A percentile compares a stretch with the other conserved stretches of the same genome.
phyloP scores from a whole-genome alignment of 75 land plant species.

The Selaginella moellendorffii region DNA sequence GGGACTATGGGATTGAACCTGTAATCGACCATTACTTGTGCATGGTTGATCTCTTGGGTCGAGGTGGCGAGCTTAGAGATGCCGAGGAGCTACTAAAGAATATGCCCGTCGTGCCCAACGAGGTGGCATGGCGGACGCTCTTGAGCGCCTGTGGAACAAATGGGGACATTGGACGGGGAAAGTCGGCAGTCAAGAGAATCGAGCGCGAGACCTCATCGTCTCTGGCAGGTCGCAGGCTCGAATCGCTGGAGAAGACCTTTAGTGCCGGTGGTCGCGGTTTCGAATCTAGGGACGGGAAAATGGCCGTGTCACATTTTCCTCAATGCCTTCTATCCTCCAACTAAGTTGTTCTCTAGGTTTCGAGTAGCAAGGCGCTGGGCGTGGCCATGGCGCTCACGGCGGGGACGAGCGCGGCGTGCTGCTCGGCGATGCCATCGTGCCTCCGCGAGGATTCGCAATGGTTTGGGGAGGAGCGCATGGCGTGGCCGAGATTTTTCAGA shows the following conservation, averaged over 20 bases:
- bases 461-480: neutral
- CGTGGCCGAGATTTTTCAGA: neutral
- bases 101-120: constrained; percentile 37
- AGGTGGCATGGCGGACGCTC: constrained; percentile 26
- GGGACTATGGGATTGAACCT: constrained; percentile 20
- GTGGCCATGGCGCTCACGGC: neutral
- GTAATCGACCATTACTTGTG: constrained; percentile 34
- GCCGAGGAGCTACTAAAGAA: constrained; percentile 26
- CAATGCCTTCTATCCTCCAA: no score
- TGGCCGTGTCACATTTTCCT: no score
- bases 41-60: constrained; percentile 36
- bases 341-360: no score
- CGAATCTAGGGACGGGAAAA: no score
- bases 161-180: constrained; percentile 30
- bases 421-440: neutral
- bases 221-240: no score
- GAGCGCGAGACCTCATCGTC: no score
- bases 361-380: no score
- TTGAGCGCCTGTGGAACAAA: constrained; percentile 31
- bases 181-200: constrained; percentile 26
- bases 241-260: no score
- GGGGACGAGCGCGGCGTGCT: neutral
- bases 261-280: no score
- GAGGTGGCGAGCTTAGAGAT: constrained; percentile 25
- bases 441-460: neutral